A percentile compares a stretch with the other conserved stretches of the same genome.
These are phyloP conservation scores for Huiozyma naganishii DNA, from an alignment of 805 yeast species.

Conservation along the genomic window DNA sequence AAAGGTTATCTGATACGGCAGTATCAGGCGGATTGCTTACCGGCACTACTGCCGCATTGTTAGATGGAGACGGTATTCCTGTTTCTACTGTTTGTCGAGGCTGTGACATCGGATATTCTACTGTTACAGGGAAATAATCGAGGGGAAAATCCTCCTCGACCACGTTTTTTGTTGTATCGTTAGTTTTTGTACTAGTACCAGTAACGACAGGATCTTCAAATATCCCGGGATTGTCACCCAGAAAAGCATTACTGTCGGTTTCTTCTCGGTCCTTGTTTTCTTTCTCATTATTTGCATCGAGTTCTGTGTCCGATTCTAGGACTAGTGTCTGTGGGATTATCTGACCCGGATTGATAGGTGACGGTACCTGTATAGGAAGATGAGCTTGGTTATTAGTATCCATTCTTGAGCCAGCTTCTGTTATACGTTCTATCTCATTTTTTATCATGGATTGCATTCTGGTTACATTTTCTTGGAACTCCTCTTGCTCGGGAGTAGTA, in stretches of 20 bases:
- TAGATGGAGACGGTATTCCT: no score
- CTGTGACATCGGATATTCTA: slow-evolving; percentile 17
- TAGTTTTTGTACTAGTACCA: background rate
- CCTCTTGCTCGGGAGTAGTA: background rate
- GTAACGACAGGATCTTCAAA: background rate
- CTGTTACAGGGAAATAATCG: slow-evolving; percentile 47
- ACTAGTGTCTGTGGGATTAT: background rate
- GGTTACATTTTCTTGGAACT: no score
- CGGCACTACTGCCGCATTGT: no score
- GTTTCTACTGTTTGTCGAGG: slow-evolving; percentile 5
- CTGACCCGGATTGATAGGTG: background rate
- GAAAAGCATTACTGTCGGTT: background rate
- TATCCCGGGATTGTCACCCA: slow-evolving; percentile 17
- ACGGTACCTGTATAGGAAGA: no score
- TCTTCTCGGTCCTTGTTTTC: background rate
- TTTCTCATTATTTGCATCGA: background rate
- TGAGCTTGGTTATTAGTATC: no score
- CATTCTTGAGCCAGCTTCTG: background rate
- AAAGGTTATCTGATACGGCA: no score
- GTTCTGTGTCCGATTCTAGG: background rate
- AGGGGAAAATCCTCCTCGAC: slow-evolving; percentile 62
- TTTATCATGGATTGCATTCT: no score
- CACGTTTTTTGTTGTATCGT: background rate
- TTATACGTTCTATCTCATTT: background rate
- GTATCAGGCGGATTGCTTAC: no score